Evolutionary conservation across 1,284 basidiomycete species (phyloP), one percentile per base, ranked within the genome.

Genomic region (Cutaneotrichosporon mucoides): DNA sequence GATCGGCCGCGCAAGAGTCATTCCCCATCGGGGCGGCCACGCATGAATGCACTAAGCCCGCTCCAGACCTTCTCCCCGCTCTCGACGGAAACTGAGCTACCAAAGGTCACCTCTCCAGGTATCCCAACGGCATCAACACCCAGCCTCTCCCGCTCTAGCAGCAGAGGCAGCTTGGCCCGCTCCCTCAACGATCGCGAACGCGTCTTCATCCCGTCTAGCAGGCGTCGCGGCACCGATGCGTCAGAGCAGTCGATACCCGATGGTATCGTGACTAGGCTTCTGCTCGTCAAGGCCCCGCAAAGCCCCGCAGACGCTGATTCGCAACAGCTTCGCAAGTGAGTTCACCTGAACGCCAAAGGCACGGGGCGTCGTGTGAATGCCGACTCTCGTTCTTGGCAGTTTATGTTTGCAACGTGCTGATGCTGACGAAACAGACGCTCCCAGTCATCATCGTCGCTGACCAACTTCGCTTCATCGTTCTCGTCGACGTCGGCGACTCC

Each of bases 11-110:
- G 37, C 15, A 56, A 59, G 42, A 89, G 88, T 0, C 82, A 82
- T 43, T 86, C 85, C 35, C 82, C 83, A 52, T 84, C 84, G 49
- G 64, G 65, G 15, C 45, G 46, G 6, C 46, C 46, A 15, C 67
- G 66, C 11, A 57, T 73, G 34, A 70, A 65, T n/a, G 77, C 75
- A 0, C 59, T 79, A 8, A 74, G 72, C 2, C 74, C 77, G 0
- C 64, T 79, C 3, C 75, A 79, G 60, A 63, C 72, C 2, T 68
- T 79, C 53, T 77, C 76, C 4, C 73, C 77, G 1, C 66, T 79
- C n/a, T 15, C 38, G 9, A 11, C 44, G 35, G 59, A 51, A 5
- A 7, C 38, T 16, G 34, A 54, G 6, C 24, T 36, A 4, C 46
- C 50, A 6, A 48, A 48, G 46, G 7, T 34, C 34, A 48, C 5